Evolutionary conservation across 257 asterid species (phyloP), one percentile per base, ranked within the genome.

Genomic region (Verbena officinalis): DNA sequence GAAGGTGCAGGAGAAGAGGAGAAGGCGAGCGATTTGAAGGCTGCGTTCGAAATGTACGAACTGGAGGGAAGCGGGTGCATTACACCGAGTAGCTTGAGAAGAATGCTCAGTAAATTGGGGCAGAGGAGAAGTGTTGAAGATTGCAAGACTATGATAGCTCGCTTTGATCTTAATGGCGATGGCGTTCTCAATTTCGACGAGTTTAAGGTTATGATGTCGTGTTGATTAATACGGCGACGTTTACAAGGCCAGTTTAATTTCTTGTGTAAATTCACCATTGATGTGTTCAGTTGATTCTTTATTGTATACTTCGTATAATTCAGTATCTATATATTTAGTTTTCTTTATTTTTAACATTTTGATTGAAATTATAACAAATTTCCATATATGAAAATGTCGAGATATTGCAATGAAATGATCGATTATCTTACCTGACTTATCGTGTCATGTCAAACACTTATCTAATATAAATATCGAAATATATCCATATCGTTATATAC

Each of bases 131-230:
- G 75, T 3, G 70, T 75, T 0, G 83, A 62, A 11, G 85, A 86
- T 4, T 88, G 96, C 58, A 69, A 34, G 61, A 44, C 40, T 50
- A 86, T 88, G 92, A 84, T 86, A 0, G 77, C 81, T 61, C 48
- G 40, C 0, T 86, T 83, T 54, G 96, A 89, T 72, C 68, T 86
- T 17, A 78, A 89, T 12, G 86, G 83, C 0, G 96, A 86, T 59
- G 96, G 92, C 0, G 82, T 82, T 49, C 83, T 88, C 0, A 60
- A 62, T 33, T 84, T 84, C 69, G 68, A 86, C 3, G 97, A 89
- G 76, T 89, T 89, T 65, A 62, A 72, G 78, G 30, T 80, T 52
- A 89, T 89, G 95, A 89, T 86, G 95, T 36, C 69, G 13, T 65
- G 55, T 49, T 77, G 48, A 48, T 23, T 1, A 4, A 0, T 7